Evolutionary conservation across 352 stramenopile genomes (phyloP).

Genomic region (Globisporangium okanoganense): DNA sequence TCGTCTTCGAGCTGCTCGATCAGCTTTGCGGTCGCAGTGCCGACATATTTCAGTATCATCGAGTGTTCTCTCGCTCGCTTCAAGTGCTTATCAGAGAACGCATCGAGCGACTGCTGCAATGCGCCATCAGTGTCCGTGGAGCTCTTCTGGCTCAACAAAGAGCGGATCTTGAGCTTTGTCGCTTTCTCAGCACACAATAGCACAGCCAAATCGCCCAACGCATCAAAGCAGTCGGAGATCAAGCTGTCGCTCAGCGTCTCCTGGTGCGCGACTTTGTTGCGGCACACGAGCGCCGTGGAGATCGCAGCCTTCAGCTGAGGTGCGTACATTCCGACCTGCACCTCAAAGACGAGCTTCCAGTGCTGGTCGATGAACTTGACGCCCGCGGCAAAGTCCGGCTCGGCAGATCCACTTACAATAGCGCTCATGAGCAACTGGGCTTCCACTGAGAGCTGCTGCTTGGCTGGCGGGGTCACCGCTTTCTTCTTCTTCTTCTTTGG

Average conservation of each 20-base stretch:
- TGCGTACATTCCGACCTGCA: neutral
- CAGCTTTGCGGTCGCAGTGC: no score
- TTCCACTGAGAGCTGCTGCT: neutral
- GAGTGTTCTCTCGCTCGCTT: no score
- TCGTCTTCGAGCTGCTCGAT: no score
- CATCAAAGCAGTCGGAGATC: neutral
- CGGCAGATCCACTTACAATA: neutral
- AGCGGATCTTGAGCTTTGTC: neutral
- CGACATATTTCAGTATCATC: no score
- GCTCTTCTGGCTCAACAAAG: neutral
- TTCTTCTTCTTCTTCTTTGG: neutral
- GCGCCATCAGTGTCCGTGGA: no score
- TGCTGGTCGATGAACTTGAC: neutral
- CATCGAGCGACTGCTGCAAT: neutral
- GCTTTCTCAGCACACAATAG: neutral
- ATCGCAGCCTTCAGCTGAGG: neutral
- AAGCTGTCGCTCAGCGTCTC: neutral
- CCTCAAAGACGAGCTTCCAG: neutral
- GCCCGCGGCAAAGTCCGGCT: neutral
- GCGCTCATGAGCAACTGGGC: neutral
- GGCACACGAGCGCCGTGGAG: neutral
- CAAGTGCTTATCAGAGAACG: neutral
- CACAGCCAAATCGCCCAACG: neutral
- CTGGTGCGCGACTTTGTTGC: neutral
- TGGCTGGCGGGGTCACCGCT: neutral